Evolutionary conservation across 75 land plant genomes (phyloP).

Genomic region (Cupressus sempervirens): DNA sequence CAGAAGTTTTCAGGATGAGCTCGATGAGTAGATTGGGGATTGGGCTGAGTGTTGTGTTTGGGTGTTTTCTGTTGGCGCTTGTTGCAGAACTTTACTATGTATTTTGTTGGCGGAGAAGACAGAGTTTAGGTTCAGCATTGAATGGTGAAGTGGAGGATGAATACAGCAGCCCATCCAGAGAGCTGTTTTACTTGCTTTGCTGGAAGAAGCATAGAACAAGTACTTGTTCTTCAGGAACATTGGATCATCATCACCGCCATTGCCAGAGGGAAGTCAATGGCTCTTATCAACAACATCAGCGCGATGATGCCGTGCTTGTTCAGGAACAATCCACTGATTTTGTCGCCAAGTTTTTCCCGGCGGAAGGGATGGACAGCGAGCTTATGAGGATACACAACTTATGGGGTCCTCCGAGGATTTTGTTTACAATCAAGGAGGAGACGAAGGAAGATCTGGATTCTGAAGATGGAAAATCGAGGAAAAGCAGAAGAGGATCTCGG

Average conservation of each 20-base stretch:
- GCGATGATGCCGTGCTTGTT: background rate
- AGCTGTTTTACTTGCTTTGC: slow-evolving; percentile 40
- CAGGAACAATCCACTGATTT: slow-evolving; percentile 23
- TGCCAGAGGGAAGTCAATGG: background rate
- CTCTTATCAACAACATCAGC: background rate
- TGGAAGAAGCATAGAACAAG: slow-evolving; percentile 39
- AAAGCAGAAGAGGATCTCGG: slow-evolving; percentile 40
- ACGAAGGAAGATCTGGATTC: slow-evolving; percentile 77
- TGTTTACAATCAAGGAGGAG: slow-evolving; percentile 81
- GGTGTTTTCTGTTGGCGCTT: slow-evolving; percentile 48
- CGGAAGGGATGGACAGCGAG: slow-evolving; percentile 34
- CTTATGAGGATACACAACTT: slow-evolving; percentile 52
- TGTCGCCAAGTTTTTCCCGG: slow-evolving; percentile 7
- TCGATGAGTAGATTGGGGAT: slow-evolving; percentile 53
- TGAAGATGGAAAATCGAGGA: slow-evolving; percentile 51
- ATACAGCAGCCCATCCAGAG: slow-evolving; percentile 30
- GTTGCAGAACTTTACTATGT: slow-evolving; percentile 69
- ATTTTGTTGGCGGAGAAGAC: slow-evolving; percentile 58
- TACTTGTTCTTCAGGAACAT: slow-evolving; percentile 22
- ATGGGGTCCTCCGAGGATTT: slow-evolving; percentile 60
- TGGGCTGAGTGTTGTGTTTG: slow-evolving; percentile 56
- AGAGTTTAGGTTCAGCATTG: slow-evolving; percentile 10
- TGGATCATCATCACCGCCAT: slow-evolving; percentile 18
- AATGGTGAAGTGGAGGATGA: slow-evolving; percentile 33
- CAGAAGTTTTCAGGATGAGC: slow-evolving; percentile 24